Conservation (phyloP, 1,139 yeast species). For the Suhomyces chickasaworum region DNA sequence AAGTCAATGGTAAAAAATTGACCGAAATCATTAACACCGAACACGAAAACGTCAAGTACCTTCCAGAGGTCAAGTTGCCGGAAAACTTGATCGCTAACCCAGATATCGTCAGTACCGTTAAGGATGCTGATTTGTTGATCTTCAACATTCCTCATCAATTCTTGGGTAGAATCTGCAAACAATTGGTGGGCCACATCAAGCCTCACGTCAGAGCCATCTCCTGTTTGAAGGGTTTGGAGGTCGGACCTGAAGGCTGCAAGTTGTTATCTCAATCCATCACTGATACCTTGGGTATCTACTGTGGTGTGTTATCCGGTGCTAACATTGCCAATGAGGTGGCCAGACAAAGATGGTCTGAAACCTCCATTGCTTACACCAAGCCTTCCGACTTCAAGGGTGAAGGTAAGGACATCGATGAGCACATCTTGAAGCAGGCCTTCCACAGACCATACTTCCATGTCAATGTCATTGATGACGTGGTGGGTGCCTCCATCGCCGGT, state of each 20-base stretch:
- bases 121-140: slow-evolving; percentile 48
- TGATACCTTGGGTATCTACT: slow-evolving; percentile 44
- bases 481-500: slow-evolving; percentile 54
- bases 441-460: slow-evolving; percentile 54
- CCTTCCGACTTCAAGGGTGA: slow-evolving; percentile 44
- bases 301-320: slow-evolving; percentile 54
- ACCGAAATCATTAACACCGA: slow-evolving; percentile 47
- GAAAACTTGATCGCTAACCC: slow-evolving; percentile 45
- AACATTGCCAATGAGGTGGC: slow-evolving; percentile 54
- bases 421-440: slow-evolving; percentile 46
- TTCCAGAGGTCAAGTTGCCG: slow-evolving; percentile 49
- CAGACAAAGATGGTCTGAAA: slow-evolving; percentile 50
- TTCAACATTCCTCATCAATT: slow-evolving; percentile 54
- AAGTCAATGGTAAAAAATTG: slow-evolving; percentile 44
- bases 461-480: slow-evolving; percentile 49
- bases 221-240: slow-evolving; percentile 53
- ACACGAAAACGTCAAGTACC: slow-evolving; percentile 49
- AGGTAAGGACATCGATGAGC: slow-evolving; percentile 46
- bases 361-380: slow-evolving; percentile 45
- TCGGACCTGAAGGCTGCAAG: slow-evolving; percentile 47
- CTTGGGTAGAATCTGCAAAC: slow-evolving; percentile 41
- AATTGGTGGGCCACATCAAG: slow-evolving; percentile 42
- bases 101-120: slow-evolving; percentile 39
- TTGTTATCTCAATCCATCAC: slow-evolving; percentile 48
- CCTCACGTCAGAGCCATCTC: slow-evolving; percentile 47